Base-by-base conservation (phyloP, 2,329 filamentous ascomycete genomes). In the Trichocomaceae sp. region DNA sequence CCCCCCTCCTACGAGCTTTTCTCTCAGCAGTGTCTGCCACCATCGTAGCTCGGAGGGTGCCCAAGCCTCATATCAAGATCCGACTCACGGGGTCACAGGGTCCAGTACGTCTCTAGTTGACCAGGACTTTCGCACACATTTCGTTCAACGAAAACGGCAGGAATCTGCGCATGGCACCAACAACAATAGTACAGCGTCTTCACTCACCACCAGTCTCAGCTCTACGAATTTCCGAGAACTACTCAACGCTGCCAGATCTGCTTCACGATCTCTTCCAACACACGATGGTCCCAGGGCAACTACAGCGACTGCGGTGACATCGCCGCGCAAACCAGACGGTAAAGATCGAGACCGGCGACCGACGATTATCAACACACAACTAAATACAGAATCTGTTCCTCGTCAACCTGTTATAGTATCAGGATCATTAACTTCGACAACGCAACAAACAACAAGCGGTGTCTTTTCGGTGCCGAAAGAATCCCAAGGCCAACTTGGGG, bases 91-190 rank as follows among this genome's bases (percentile, higher is more conserved):
- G 12, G 13, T 15, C 9, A 17, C 47, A 3, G 23, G 17, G 12
- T 45, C 50, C 37, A 42, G 42, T 12, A 49, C 35, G 59, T 57
- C 64, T n/a, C 63, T 75, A 2, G 69, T 73, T 10, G 66, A 70
- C 15, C 67, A 64, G 29, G 64, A 68, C 47, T 75, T 75, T 56
- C 69, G 72, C 3, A 57, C 62, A 6, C 65, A 63, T 26, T 75
- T 74, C 52, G 66, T 65, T 6, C 67, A 73, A 58, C 63, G 61
- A 50, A 56, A 61, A 22, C 57, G 57, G 15, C 60, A 61, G 15
- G 62, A 65, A 42, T 60, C 62, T 19, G 59, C 61, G 47, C 23
- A 56, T 49, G 47, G 54, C 56, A 55, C 58, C 49, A 17, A 61
- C 10, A 50, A 54, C 41, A 56, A 48, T 15, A 48, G 46, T n/a